phyloP scores from a whole-genome alignment of 768 basidiomycete species.

The Termitomyces sp. region DNA sequence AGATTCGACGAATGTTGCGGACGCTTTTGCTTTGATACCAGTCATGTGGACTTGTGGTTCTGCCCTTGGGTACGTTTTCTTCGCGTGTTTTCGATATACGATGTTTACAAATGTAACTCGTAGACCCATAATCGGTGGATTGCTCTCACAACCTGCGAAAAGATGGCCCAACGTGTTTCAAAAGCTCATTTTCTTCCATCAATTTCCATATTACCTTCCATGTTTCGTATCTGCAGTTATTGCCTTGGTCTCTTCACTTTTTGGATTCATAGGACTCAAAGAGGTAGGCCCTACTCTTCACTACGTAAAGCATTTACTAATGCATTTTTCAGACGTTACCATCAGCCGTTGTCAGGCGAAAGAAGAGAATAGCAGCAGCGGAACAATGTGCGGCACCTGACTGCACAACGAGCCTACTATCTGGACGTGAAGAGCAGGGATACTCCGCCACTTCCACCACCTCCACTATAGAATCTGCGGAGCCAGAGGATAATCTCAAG shows the following conservation, averaged over 20 bases:
- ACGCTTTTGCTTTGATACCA: conserved; percentile 22
- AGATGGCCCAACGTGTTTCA: conserved; percentile 23
- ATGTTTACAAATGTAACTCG: not conserved
- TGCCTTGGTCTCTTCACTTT: conserved; percentile 12
- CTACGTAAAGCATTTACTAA: not conserved
- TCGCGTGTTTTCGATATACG: not conserved
- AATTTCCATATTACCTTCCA: conserved; percentile 30
- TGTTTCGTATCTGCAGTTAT: conserved; percentile 17
- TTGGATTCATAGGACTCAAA: conserved; percentile 20
- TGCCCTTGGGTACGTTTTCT: conserved; percentile 17
- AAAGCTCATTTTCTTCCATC: conserved; percentile 20
- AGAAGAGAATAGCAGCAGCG: conserved; percentile 1
- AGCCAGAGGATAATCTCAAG: conserved; percentile 1
- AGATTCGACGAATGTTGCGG: conserved; percentile 21
- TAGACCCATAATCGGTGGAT: conserved; percentile 22
- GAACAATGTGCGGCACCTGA: conserved; percentile 4
- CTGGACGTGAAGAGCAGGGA: not conserved
- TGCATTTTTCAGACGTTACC: conserved; percentile 24
- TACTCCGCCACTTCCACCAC: conserved; percentile 7
- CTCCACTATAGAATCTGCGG: not conserved
- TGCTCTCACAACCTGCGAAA: conserved; percentile 24
- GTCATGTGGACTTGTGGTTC: conserved; percentile 21
- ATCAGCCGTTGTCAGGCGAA: conserved; percentile 15
- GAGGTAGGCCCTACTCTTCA: conserved; percentile 15
- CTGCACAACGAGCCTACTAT: conserved; percentile 13